These are phyloP conservation scores for Bruguiera parviflora DNA, from an alignment of 345 rosid genomes.

Conservation along the genomic window DNA sequence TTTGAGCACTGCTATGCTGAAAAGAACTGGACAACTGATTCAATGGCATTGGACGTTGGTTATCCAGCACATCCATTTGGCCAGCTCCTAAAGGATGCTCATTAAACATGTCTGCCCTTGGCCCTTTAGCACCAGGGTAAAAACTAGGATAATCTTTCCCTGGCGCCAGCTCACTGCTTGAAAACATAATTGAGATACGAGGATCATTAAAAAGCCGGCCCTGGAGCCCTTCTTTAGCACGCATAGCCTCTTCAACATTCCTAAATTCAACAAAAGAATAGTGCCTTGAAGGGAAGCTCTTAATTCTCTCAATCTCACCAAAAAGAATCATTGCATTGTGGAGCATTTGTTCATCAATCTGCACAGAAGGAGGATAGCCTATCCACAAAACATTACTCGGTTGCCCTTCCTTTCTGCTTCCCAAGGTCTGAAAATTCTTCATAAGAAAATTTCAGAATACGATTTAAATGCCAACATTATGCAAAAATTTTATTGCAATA, in stretches of 20 bases:
- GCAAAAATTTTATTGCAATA: background rate
- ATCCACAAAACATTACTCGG: slow-evolving; percentile 88
- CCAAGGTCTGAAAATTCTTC: slow-evolving; percentile 53
- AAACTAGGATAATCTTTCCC: slow-evolving; percentile 51
- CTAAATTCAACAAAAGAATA: slow-evolving; percentile 94
- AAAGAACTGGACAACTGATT: slow-evolving; percentile 33
- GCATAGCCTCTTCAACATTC: slow-evolving; percentile 91
- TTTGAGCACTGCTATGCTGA: slow-evolving; percentile 36
- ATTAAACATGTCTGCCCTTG: slow-evolving; percentile 51
- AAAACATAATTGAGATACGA: slow-evolving; percentile 79
- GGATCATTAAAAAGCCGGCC: slow-evolving; percentile 91
- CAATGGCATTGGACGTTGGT: slow-evolving; percentile 35
- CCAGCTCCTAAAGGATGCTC: slow-evolving; percentile 46
- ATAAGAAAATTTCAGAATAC: slow-evolving; percentile 1
- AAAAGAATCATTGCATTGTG: slow-evolving; percentile 97
- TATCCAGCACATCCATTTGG: slow-evolving; percentile 46
- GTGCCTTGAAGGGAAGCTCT: slow-evolving; percentile 73
- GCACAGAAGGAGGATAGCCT: slow-evolving; percentile 92
- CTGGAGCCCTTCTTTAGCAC: slow-evolving; percentile 90
- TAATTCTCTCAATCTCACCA: slow-evolving; percentile 93
- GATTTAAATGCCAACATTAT: background rate
- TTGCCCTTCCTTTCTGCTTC: slow-evolving; percentile 52
- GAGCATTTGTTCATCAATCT: slow-evolving; percentile 87
- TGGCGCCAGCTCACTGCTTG: slow-evolving; percentile 62
- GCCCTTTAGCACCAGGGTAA: slow-evolving; percentile 51